phyloP scores from a whole-genome alignment of 2,329 filamentous ascomycete genomes.

The Verticillium tricorpus region DNA sequence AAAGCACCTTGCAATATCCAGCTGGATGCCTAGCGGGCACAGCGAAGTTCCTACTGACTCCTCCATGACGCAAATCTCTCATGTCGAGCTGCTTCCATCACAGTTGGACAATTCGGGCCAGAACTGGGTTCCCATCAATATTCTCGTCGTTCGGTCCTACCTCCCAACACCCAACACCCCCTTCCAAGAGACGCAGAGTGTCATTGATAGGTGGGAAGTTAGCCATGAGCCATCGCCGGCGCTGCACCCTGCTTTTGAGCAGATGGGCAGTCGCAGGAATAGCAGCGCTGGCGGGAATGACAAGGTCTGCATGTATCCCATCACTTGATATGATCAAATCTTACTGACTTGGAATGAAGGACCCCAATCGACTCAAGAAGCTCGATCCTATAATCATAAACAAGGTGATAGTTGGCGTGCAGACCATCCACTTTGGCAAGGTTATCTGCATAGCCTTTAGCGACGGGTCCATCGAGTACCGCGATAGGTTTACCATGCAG shows the following conservation, averaged over 20 bases:
- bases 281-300: conserved; percentile 23
- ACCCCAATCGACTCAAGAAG: conserved; percentile 46
- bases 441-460: conserved; percentile 69
- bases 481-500: conserved; percentile 69
- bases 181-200: conserved; percentile 63
- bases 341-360: neutral
- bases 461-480: conserved; percentile 77
- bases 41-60: conserved; percentile 39
- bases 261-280: conserved; percentile 61
- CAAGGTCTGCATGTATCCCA: neutral
- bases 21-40: conserved; percentile 48
- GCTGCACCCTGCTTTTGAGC: conserved; percentile 73
- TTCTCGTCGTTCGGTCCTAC: conserved; percentile 70
- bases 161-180: conserved; percentile 48
- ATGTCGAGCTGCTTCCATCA: conserved; percentile 68
- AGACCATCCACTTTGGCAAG: conserved; percentile 65
- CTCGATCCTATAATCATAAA: conserved; percentile 64
- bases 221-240: conserved; percentile 60
- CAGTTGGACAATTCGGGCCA: conserved; percentile 54
- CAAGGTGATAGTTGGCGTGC: conserved; percentile 66
- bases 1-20: conserved; percentile 52
- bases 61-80: conserved; percentile 62
- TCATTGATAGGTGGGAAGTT: conserved; percentile 81
- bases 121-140: conserved; percentile 51
- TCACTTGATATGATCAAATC: conserved; percentile 2